Evolutionary conservation across 2,329 filamentous ascomycete species (phyloP), one percentile per base, ranked within the genome.

Genomic region (Aspergillus aculeatus): DNA sequence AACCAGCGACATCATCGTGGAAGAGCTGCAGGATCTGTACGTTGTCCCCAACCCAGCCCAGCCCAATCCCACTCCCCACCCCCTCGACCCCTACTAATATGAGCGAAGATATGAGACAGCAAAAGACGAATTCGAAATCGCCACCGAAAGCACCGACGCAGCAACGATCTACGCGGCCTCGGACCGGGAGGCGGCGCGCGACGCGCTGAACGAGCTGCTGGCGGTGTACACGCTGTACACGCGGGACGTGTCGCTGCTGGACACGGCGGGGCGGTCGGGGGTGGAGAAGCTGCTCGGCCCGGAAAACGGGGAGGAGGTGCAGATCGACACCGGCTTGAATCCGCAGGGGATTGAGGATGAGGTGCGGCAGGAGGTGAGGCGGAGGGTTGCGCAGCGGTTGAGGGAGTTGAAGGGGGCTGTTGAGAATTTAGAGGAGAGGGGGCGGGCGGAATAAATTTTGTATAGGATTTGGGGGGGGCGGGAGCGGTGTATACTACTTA

Each of bases 101-200:
- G 56, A 51, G n/a, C 23, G 49, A 12, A 76, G 77, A 50, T 80
- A 80, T 62, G 75, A 78, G 57, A 75, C 75, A 0, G 78, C 80
- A 3, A 75, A 75, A 60, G 80, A 82, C 64, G 79, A 82, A 66
- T 79, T 81, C 58, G 79, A 82, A 69, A 81, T 82, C 62, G 80
- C 80, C 3, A 74, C 75, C 0, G 79, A 82, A 57, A 79, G 78
- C 62, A 81, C 79, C 1, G 75, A 80, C 47, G 71, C 69, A 31
- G 69, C 74, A 1, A 78, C 78, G 2, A 77, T 80, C 57, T 82
- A 81, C 66, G 80, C 78, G 1, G 73, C 74, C 11, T 79, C 74
- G 0, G 80, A 82, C 63, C 74, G 80, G 3, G 75, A 75, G 38
- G 77, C 78, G 4, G 78, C 79, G 3, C 76, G 79, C 31, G 78